These are phyloP conservation scores for Quambalaria eucalypti DNA, from an alignment of 1,284 basidiomycete genomes.

Conservation along the genomic window DNA sequence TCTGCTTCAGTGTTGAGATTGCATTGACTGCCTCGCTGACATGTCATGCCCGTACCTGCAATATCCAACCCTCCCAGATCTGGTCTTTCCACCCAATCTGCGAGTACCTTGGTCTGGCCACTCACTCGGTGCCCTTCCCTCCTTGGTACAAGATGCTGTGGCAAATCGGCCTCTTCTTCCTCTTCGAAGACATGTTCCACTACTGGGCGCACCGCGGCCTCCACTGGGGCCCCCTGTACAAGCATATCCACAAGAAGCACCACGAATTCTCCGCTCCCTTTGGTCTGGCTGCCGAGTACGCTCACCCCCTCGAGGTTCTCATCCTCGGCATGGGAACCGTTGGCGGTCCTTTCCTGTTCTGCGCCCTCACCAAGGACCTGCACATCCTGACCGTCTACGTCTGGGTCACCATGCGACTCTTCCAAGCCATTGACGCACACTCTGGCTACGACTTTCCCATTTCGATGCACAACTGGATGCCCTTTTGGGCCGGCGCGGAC, in stretches of 20 bases:
- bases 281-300: slow-evolving; percentile 94
- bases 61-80: slow-evolving; percentile 63
- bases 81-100: slow-evolving; percentile 93
- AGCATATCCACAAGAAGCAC: slow-evolving; percentile 86
- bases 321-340: slow-evolving; percentile 79
- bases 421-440: slow-evolving; percentile 96
- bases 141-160: slow-evolving; percentile 49
- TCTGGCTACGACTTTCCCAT: slow-evolving; percentile 71
- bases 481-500: slow-evolving; percentile 97
- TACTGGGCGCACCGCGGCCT: slow-evolving; percentile 70
- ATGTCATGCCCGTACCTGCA: no score
- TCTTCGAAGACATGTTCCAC: slow-evolving; percentile 93
- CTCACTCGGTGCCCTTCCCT: slow-evolving; percentile 88
- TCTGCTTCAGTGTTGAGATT: no score
- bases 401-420: slow-evolving; percentile 87
- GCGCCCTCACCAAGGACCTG: slow-evolving; percentile 53
- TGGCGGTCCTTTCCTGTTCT: slow-evolving; percentile 77
- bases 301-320: slow-evolving; percentile 85
- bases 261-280: slow-evolving; percentile 97
- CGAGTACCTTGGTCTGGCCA: slow-evolving; percentile 78
- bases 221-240: slow-evolving; percentile 85
- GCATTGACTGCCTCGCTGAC: no score
- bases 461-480: slow-evolving; percentile 83
- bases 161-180: slow-evolving; percentile 83
- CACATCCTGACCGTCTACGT: slow-evolving; percentile 88